phyloP scores from a whole-genome alignment of 495 filamentous ascomycete genomes.

The Patellaria atrata region DNA sequence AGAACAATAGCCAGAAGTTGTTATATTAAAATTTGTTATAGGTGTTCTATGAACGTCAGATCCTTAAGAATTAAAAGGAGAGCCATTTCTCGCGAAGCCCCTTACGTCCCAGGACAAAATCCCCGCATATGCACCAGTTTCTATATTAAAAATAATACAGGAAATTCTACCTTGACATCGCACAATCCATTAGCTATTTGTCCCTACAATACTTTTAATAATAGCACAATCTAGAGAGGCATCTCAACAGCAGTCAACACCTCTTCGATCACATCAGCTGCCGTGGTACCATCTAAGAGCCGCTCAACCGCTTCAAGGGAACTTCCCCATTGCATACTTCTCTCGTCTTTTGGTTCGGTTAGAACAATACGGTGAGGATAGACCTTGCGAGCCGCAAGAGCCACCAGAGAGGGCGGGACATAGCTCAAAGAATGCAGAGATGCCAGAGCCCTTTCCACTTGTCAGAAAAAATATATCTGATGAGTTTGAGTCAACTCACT shows the following conservation, averaged over 20 bases:
- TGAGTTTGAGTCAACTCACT: conserved; percentile 28
- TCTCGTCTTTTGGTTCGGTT: conserved; percentile 51
- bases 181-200: no score
- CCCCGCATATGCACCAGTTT: no score
- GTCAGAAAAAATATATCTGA: neutral
- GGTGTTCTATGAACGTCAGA: no score
- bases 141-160: no score
- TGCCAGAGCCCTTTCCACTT: conserved; percentile 44
- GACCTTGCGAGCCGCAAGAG: conserved; percentile 73
- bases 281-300: conserved; percentile 50
- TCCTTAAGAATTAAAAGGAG: no score
- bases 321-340: conserved; percentile 90
- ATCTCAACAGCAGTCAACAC: conserved; percentile 56
- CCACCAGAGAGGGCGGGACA: conserved; percentile 71
- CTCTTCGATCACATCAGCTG: conserved; percentile 72
- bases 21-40: no score
- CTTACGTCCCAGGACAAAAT: no score
- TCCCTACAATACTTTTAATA: no score
- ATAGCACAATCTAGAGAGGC: conserved; percentile 52
- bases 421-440: conserved; percentile 68
- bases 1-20: no score
- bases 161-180: no score
- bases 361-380: conserved; percentile 74
- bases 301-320: conserved; percentile 50
- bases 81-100: no score